Evolutionary conservation across 768 basidiomycete genomes (phyloP).

Genomic region (Boletus eberwhitei): DNA sequence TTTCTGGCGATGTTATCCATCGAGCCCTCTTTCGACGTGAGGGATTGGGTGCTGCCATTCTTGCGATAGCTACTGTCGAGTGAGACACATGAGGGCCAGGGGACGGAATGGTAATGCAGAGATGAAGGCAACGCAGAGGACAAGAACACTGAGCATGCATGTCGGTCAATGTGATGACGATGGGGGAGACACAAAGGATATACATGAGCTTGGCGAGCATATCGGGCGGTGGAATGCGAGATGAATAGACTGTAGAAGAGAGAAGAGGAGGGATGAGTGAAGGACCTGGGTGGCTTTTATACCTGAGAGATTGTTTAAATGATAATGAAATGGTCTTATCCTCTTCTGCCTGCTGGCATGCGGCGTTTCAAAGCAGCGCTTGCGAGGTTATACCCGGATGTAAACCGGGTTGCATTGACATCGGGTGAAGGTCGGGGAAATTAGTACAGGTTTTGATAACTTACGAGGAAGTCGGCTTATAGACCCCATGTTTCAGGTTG

Average conservation of each 20-base stretch:
- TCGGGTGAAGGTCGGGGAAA: no score
- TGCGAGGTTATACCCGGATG: not conserved
- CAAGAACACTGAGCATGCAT: not conserved
- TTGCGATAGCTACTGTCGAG: no score
- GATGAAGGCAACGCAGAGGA: not conserved
- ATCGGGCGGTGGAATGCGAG: not conserved
- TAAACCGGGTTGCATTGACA: no score
- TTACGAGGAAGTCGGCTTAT: not conserved
- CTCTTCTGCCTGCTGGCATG: no score
- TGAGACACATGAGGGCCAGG: no score
- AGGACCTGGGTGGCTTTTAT: not conserved
- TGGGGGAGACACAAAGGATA: not conserved
- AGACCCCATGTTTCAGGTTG: not conserved
- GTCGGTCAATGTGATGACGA: not conserved
- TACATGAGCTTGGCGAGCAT: slow-evolving; percentile 4
- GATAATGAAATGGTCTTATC: no score
- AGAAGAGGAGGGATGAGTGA: not conserved
- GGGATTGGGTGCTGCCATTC: no score
- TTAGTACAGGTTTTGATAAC: not conserved
- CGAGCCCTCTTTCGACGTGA: no score
- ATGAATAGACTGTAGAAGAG: no score
- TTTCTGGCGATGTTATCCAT: no score
- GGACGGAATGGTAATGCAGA: not conserved
- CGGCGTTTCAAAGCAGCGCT: not conserved
- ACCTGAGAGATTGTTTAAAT: not conserved